Conservation (phyloP, 1,139 yeast genomes). For the Eremothecium cymbalariae region DNA sequence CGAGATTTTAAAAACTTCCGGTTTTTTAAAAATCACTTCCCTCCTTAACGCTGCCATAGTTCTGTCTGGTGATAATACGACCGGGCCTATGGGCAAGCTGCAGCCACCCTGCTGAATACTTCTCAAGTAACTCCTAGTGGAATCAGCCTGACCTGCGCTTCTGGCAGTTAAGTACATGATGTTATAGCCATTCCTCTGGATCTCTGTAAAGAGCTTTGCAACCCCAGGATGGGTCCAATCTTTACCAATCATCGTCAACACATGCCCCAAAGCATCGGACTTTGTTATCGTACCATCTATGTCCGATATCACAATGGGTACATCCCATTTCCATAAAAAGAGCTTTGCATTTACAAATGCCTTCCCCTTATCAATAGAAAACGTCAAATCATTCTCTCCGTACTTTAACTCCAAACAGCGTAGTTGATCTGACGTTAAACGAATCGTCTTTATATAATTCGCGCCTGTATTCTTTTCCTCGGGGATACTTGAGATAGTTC, state of each 20-base stretch:
- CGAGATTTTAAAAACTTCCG: constrained; percentile 97
- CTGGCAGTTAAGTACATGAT: constrained; percentile 90
- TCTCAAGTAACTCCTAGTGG: constrained; percentile 74
- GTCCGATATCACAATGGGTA: constrained; percentile 92
- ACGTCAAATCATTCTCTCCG: constrained; percentile 73
- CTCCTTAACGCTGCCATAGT: constrained; percentile 91
- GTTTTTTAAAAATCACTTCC: constrained; percentile 88
- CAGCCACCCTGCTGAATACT: constrained; percentile 72
- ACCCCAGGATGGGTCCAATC: constrained; percentile 99
- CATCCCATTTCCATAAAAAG: constrained; percentile 74
- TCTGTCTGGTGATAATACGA: constrained; percentile 89
- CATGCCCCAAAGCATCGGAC: constrained; percentile 96
- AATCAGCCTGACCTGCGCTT: constrained; percentile 92
- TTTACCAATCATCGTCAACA: constrained; percentile 82
- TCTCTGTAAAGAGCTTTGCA: constrained; percentile 81
- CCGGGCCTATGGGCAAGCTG: constrained; percentile 83
- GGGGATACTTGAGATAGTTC: constrained; percentile 9
- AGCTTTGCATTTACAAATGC: constrained; percentile 68
- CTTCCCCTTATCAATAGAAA: constrained; percentile 74
- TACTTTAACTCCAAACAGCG: constrained; percentile 60
- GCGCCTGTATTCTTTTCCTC: constrained; percentile 10
- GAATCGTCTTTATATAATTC: constrained; percentile 70
- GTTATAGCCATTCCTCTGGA: constrained; percentile 79
- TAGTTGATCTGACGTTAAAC: constrained; percentile 87
- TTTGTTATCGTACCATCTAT: constrained; percentile 98